Conservation (phyloP, 2,329 filamentous ascomycete genomes). For the Purpureocillium lavendulum region DNA sequence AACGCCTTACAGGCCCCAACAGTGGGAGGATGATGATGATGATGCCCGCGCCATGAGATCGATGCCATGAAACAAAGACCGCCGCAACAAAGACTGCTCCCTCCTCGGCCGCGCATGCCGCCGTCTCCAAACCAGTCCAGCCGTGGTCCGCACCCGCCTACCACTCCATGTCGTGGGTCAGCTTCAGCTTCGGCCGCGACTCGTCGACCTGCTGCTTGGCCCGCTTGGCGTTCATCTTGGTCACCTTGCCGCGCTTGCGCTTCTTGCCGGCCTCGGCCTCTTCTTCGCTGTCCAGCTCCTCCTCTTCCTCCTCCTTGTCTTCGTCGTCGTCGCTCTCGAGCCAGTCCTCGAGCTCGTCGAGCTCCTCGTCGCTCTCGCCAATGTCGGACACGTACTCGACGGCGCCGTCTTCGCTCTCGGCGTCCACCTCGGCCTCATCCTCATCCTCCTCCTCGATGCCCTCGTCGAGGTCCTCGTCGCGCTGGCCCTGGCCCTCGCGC, state of each 20-base stretch:
- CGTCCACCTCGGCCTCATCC: constrained; percentile 61
- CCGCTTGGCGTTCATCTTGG: constrained; percentile 37
- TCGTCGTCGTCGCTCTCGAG: constrained; percentile 62
- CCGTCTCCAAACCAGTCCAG: background rate
- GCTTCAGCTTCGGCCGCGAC: constrained; percentile 49
- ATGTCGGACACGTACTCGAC: constrained; percentile 93
- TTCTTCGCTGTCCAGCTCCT: constrained; percentile 50
- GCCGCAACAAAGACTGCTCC: background rate
- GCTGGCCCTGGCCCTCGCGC: constrained; percentile 70
- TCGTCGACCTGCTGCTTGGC: constrained; percentile 51
- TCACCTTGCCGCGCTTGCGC: constrained; percentile 40
- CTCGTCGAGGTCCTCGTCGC: constrained; percentile 83
- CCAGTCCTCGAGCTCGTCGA: constrained; percentile 86
- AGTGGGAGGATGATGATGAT: no score
- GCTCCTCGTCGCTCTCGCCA: constrained; percentile 73
- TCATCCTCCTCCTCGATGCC: constrained; percentile 75
- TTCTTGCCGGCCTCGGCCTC: constrained; percentile 48
- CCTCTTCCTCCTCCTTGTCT: constrained; percentile 48
- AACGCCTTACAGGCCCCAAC: no score
- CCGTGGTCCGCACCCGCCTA: constrained; percentile 10
- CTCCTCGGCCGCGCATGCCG: background rate
- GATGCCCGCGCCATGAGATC: no score
- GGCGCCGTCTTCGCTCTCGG: constrained; percentile 61
- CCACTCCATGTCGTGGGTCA: constrained; percentile 35
- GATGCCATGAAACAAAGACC: background rate